Base-by-base conservation (phyloP, 208 protist species). In the Trypanosomatidae sp. region DNA sequence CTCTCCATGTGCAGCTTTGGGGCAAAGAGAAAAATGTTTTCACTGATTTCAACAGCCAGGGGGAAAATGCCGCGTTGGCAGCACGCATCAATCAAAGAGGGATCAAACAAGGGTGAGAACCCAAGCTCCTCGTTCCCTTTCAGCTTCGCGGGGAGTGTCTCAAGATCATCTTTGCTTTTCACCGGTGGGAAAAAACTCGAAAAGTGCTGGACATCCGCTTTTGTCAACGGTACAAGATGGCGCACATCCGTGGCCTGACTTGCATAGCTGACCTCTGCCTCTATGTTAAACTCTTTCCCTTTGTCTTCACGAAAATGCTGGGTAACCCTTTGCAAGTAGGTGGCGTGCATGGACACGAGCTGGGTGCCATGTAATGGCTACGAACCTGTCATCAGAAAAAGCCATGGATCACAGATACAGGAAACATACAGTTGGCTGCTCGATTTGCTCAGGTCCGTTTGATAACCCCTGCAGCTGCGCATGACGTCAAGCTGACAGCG, bases 21-120 rank as follows among this genome's bases (percentile, higher is more conserved):
- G 12, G 76, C 82, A 70, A 91, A 96, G 0, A 93, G 4, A 69
- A 76, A 93, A 55, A 70, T 44, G n/a, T 67, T 52, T 6, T 43
- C 19, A 7, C 70, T 68, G 2, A 92, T 60, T 39, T 22, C 30
- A 22, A 90, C 53, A 0, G 90, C 56, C 4, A 95, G 25, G 5
- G 92, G 92, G 64, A 96, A 96, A 65, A 96, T 89, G 0, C 92
- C 90, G 3, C 83, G 79, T 28, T 84, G 78, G 62, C 89, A 95
- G 50, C 88, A 89, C 7, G 67, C 87, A 52, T 95, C 90, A 6
- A 96, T 70, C 15, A 96, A 66, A 13, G 49, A n/a, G 10, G 90
- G 88, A 66, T 82, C 86, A 60, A 94, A 96, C 39, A 93, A 30
- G 13, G 79, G 80, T 15, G 86, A 92, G 67, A 92, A 90, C 17